Evolutionary conservation across 805 yeast genomes (phyloP).

Genomic region (Martiniozyma abietophila): DNA sequence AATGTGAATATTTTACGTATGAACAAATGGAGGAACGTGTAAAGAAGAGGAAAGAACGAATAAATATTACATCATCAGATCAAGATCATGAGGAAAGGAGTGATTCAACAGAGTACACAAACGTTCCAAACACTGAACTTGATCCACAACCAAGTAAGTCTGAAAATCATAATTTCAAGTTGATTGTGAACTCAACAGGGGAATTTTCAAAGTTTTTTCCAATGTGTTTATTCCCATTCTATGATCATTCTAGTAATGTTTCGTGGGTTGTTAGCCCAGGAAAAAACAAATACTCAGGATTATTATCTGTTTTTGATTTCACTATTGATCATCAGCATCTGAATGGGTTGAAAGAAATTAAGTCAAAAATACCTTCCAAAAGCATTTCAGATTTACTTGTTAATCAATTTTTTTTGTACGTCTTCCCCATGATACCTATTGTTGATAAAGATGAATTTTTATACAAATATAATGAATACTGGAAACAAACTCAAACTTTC

Average conservation of each 20-base stretch:
- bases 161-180: constrained; percentile 16
- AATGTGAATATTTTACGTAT: constrained; percentile 17
- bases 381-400: constrained; percentile 12
- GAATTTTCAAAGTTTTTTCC: constrained; percentile 19
- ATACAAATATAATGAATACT: constrained; percentile 12
- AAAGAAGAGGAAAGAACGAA: constrained; percentile 1
- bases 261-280: constrained; percentile 10
- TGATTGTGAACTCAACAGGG: constrained; percentile 17
- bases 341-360: constrained; percentile 6
- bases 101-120: background rate
- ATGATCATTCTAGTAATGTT: constrained; percentile 15
- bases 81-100: background rate
- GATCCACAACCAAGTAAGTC: constrained; percentile 11
- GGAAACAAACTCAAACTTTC: constrained; percentile 9
- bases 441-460: constrained; percentile 16
- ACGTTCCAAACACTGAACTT: constrained; percentile 11
- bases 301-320: constrained; percentile 15
- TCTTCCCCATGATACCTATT: constrained; percentile 18
- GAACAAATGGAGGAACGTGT: constrained; percentile 8
- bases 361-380: constrained; percentile 10
- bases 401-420: constrained; percentile 14
- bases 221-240: constrained; percentile 15
- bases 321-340: constrained; percentile 12
- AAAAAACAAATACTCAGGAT: constrained; percentile 6
- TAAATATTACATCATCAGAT: background rate